Conservation (phyloP, 2,329 filamentous ascomycete genomes). For the Elsinoe perseae region DNA sequence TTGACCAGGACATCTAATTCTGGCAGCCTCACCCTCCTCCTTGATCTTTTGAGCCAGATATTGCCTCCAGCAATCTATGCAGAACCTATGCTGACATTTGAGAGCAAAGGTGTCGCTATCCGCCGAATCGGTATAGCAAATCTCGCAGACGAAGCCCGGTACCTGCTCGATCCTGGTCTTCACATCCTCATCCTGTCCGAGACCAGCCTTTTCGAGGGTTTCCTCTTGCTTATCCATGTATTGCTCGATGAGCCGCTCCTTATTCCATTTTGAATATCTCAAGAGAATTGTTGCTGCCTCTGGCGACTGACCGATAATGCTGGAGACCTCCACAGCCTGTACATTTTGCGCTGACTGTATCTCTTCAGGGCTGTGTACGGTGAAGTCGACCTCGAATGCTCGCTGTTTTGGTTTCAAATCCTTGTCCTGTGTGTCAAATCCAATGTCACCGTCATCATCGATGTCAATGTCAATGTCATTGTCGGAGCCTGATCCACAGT, state of each 20-base stretch:
- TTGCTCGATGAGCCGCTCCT: constrained; percentile 85
- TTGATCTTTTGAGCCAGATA: constrained; percentile 90
- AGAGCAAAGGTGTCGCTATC: constrained; percentile 80
- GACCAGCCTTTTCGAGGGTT: constrained; percentile 74
- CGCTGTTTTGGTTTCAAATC: constrained; percentile 66
- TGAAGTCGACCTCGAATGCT: constrained; percentile 77
- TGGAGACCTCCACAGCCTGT: constrained; percentile 82
- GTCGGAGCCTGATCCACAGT: constrained; percentile 38
- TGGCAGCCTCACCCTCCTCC: constrained; percentile 87
- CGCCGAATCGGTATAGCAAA: constrained; percentile 84
- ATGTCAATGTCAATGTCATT: constrained; percentile 35
- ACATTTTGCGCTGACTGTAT: constrained; percentile 79
- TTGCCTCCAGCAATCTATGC: constrained; percentile 82
- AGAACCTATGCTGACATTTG: constrained; percentile 91
- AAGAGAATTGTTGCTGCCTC: constrained; percentile 88
- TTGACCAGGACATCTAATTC: constrained; percentile 87
- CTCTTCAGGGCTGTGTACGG: constrained; percentile 68
- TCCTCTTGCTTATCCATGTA: constrained; percentile 86
- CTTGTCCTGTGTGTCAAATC: constrained; percentile 57
- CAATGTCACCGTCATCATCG: constrained; percentile 54
- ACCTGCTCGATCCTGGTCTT: constrained; percentile 63
- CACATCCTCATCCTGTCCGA: constrained; percentile 57
- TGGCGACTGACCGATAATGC: constrained; percentile 78
- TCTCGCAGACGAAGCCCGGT: constrained; percentile 80
- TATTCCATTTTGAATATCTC: constrained; percentile 89